These are phyloP conservation scores for Neophaeococcomyces aloes DNA, from an alignment of 2,329 filamentous ascomycete species.

Conservation along the genomic window DNA sequence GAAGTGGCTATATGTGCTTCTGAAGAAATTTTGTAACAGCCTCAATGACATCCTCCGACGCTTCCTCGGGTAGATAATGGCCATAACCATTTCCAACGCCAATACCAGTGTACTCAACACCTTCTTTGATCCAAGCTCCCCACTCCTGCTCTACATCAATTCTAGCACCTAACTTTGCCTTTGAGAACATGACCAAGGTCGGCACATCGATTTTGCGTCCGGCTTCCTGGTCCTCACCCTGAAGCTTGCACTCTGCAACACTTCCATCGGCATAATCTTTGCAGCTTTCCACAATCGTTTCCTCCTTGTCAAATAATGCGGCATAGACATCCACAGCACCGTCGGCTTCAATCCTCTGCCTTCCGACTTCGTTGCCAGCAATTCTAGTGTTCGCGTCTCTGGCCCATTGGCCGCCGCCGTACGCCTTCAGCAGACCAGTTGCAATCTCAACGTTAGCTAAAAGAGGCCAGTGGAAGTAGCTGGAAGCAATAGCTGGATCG, in stretches of 20 bases:
- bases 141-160: conserved; percentile 35
- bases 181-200: conserved; percentile 36
- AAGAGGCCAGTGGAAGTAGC: conserved; percentile 43
- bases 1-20: conserved; percentile 8
- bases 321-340: conserved; percentile 36
- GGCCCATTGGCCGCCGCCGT: conserved; percentile 33
- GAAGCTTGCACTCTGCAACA: conserved; percentile 32
- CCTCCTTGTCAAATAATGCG: conserved; percentile 32
- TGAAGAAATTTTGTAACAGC: conserved; percentile 14
- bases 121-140: conserved; percentile 34
- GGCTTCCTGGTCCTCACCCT: conserved; percentile 36
- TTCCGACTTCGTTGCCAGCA: conserved; percentile 20
- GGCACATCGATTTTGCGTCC: conserved; percentile 36
- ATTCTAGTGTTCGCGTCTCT: conserved; percentile 26
- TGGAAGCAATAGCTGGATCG: conserved; percentile 27
- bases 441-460: conserved; percentile 38
- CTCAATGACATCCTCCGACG: conserved; percentile 25
- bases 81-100: conserved; percentile 25
- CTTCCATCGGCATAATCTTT: conserved; percentile 41
- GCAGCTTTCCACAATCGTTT: conserved; percentile 35
- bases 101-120: conserved; percentile 13
- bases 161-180: conserved; percentile 31
- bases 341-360: conserved; percentile 20
- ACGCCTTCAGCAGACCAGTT: conserved; percentile 33
- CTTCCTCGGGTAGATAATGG: conserved; percentile 41